phyloP scores from a whole-genome alignment of 306 rosid genomes.

The Amphicarpaea edgeworthii region DNA sequence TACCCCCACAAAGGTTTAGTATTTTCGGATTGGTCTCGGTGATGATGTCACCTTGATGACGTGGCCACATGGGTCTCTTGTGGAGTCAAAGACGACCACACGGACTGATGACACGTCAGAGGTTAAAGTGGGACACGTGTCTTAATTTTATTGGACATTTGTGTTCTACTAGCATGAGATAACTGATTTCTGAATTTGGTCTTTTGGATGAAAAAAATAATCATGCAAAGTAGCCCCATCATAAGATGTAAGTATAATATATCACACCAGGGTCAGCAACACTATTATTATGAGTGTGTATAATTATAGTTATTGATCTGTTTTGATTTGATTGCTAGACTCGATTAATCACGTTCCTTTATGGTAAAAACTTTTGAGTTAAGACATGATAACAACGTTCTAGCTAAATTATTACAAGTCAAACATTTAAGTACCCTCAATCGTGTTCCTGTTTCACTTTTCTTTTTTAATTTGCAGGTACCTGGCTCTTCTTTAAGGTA shows the following conservation, averaged over 20 bases:
- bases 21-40: background rate
- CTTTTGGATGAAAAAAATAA: background rate
- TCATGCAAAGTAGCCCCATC: background rate
- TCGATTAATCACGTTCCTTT: background rate
- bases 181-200: slow-evolving; percentile 25
- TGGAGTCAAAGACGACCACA: slow-evolving; percentile 24
- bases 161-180: slow-evolving; percentile 22
- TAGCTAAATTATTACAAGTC: slow-evolving; percentile 7
- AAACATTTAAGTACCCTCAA: background rate
- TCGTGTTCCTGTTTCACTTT: background rate
- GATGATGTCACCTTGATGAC: background rate
- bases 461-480: background rate
- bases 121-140: background rate
- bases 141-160: background rate
- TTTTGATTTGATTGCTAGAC: background rate
- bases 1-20: background rate
- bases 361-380: background rate
- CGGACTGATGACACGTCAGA: slow-evolving; percentile 38
- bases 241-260: background rate
- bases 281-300: background rate
- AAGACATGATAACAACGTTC: background rate
- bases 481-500: no score
- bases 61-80: background rate
- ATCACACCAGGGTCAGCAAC: background rate
- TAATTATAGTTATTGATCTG: background rate